Evolutionary conservation across 495 filamentous ascomycete genomes (phyloP), one percentile per base, ranked within the genome.

Genomic region (Penicillium odoratum): DNA sequence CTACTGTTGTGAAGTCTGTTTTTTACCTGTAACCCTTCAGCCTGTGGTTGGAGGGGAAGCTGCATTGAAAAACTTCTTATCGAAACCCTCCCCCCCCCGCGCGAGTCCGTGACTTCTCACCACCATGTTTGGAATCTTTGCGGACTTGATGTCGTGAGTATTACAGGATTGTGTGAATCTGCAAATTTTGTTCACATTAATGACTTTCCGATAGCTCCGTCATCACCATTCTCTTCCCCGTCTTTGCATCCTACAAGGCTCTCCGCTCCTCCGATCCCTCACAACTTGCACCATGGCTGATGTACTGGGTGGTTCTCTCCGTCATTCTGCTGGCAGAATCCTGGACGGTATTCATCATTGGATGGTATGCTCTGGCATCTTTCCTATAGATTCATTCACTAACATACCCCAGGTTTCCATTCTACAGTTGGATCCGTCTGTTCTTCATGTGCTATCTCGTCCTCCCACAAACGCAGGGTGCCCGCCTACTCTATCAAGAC

Each of bases 181-280:
- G 38, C 10, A 4, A 29, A 53, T 29, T 43, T 0, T 13, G 21
- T 15, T 48, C 60, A 74, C 58, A 9, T 16, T 55, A 9, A 43
- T 55, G 9, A 34, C 28, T 10, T 56, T 58, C 49, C 31, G 25
- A 42, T 58, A 74, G 78, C 75, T 96, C 93, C 55, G 74, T 94
- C 67, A 85, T 91, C 54, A 94, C 92, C 56, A 92, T 97, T 69
- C 83, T 97, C 71, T 93, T 99, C 75, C 94, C 94, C 57, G 83
- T 97, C 51, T 99, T 97, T 76, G 93, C 93, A 56, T 96, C 93
- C 56, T 98, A 96, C 84, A 98, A 98, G 80, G 95, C 94, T 40
- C 89, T 99, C 63, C 92, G 92, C 71, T 91, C 92, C 21, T 88
- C 88, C 44, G 90, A 97, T 73, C 93, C 93, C 15, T 85, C 90